Conservation (phyloP, 1,284 basidiomycete genomes). For the Ustilago trichophora region DNA sequence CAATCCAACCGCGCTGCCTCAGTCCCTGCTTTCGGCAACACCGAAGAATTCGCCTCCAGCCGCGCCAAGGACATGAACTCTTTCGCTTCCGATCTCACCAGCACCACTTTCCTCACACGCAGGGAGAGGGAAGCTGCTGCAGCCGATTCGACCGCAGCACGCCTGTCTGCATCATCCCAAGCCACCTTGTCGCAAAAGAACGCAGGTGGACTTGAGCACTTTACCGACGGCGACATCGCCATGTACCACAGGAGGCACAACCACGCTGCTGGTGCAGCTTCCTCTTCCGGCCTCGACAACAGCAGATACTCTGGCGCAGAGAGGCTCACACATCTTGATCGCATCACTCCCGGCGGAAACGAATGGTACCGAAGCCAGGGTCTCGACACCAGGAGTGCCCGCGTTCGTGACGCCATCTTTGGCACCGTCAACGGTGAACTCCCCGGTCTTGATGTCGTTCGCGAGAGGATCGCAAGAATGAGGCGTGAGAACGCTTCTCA, state of each 20-base stretch:
- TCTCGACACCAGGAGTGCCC: constrained; percentile 48
- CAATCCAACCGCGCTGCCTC: constrained; percentile 35
- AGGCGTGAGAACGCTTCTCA: constrained; percentile 18
- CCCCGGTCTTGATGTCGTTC: constrained; percentile 62
- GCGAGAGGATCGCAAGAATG: constrained; percentile 53
- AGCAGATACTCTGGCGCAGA: constrained; percentile 46
- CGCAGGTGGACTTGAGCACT: constrained; percentile 24
- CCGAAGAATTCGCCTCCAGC: constrained; percentile 19
- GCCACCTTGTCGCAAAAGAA: constrained; percentile 8
- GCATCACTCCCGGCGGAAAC: constrained; percentile 39
- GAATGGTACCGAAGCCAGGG: constrained; percentile 47
- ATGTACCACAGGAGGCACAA: constrained; percentile 46
- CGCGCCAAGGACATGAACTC: constrained; percentile 18
- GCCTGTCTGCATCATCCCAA: not conserved
- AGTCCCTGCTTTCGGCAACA: constrained; percentile 37
- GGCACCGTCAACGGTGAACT: constrained; percentile 62
- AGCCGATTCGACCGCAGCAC: constrained; percentile 10
- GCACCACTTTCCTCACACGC: constrained; percentile 40
- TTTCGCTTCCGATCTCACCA: constrained; percentile 42
- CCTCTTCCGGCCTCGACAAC: constrained; percentile 28
- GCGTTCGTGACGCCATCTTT: constrained; percentile 64
- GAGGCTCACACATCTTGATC: constrained; percentile 35
- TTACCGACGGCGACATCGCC: constrained; percentile 43
- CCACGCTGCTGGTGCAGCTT: constrained; percentile 20
- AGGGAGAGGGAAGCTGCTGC: constrained; percentile 42